Percentiles rank a stretch among this genome's conserved stretches.
Evolutionary conservation across 2,329 filamentous ascomycete genomes (phyloP).

Genomic region (Tolypocladium paradoxum): DNA sequence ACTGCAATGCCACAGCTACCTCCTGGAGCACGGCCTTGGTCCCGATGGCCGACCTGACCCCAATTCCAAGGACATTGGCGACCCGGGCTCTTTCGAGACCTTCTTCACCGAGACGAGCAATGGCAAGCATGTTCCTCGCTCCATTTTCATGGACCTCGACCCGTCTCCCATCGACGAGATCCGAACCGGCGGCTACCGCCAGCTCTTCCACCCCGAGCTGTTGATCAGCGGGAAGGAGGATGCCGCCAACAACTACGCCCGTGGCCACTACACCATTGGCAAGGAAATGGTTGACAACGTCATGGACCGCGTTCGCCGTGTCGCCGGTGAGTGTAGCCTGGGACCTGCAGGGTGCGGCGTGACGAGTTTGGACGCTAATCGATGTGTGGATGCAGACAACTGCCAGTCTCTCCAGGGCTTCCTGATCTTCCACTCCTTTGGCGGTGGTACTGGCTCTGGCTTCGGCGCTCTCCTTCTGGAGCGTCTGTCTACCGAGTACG

Average conservation of each 20-base stretch:
- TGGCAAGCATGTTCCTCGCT: slow-evolving; percentile 62
- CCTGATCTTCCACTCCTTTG: slow-evolving; percentile 66
- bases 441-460: slow-evolving; percentile 61
- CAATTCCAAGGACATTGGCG: slow-evolving; percentile 45
- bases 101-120: slow-evolving; percentile 64
- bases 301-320: slow-evolving; percentile 58
- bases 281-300: slow-evolving; percentile 66
- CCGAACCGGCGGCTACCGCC: slow-evolving; percentile 55
- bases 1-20: slow-evolving; percentile 41
- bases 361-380: slow-evolving; percentile 3
- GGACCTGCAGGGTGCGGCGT: neutral
- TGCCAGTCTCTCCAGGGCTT: slow-evolving; percentile 64
- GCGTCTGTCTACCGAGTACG: slow-evolving; percentile 62
- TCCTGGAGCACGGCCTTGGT: slow-evolving; percentile 61
- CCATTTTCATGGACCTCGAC: slow-evolving; percentile 63
- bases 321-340: slow-evolving; percentile 42
- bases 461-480: slow-evolving; percentile 63
- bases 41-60: slow-evolving; percentile 54
- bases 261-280: slow-evolving; percentile 66
- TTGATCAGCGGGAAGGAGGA: slow-evolving; percentile 67
- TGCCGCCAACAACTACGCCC: slow-evolving; percentile 68
- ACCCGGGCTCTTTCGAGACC: slow-evolving; percentile 57
- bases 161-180: slow-evolving; percentile 66
- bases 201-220: slow-evolving; percentile 63
- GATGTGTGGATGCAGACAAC: slow-evolving; percentile 41